Base-by-base conservation (phyloP, 1,284 basidiomycete species). In the Leccinum pachyderme region DNA sequence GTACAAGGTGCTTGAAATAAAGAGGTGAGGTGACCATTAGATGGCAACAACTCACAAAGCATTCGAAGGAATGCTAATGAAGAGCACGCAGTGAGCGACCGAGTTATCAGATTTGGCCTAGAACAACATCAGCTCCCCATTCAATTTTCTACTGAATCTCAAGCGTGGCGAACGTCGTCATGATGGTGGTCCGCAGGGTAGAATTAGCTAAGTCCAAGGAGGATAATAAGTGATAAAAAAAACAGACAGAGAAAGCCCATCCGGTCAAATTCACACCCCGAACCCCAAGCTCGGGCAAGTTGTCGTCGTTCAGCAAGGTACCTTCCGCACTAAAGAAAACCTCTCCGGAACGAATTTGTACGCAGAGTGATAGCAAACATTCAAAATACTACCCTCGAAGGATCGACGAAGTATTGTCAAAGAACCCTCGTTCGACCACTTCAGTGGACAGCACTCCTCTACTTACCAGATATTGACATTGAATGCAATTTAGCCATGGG, bases 81-180 rank as follows among this genome's bases (percentile, higher is more conserved):
- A 18, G 12, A 39, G 22, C 15, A 43, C 27, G 7, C 12, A 59
- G 51, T 25, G 51, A 29, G 52, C 48, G 12, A 57, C 7, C 18
- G 58, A 49, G 22, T 51, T 59, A 32, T 28, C n/a, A 15, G 22
- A 65, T 28, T 44, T 35, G 6, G 43, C 47, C 29, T 60, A 55
- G 11, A 64, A 61, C 6, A 24, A 9, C 15, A 62, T 46, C 2
- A 59, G 58, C 2, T 54, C 47, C 2, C 54, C 66, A 3, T 59
- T 35, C 1, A 11, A 48, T 25, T 64, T 53, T 18, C 62, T 58
- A 41, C 28, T 56, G 39, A 52, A 66, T 64, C 9, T 68, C 53
- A 28, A 68, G 48, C 6, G 56, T 63, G 3, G 64, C 65, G 3
- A 67, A 56, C 54, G 66, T 66, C 28, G 56, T 65, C 25, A n/a